These are phyloP conservation scores for Cytospora leucostoma DNA, from an alignment of 2,329 filamentous ascomycete genomes.

Conservation along the genomic window DNA sequence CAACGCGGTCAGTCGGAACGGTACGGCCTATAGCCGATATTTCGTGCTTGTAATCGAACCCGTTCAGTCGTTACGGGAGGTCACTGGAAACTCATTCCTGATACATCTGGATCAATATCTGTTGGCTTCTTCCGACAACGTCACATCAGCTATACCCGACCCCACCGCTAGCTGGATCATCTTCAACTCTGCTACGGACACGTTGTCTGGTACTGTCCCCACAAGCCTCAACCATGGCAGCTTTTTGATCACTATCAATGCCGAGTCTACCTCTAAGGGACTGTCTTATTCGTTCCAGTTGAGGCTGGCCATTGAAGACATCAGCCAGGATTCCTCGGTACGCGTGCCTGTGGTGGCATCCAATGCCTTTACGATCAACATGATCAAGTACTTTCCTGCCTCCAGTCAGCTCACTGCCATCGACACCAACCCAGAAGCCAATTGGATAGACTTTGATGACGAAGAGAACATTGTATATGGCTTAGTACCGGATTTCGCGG, in stretches of 20 bases:
- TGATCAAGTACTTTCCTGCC: slow-evolving; percentile 3
- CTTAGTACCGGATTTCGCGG: neutral
- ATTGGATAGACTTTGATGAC: slow-evolving; percentile 1
- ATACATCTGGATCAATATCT: neutral
- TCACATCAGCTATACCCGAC: neutral
- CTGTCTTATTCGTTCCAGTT: slow-evolving; percentile 9
- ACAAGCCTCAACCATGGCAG: neutral
- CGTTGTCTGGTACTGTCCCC: slow-evolving; percentile 1
- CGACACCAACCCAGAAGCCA: neutral
- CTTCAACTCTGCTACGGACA: neutral
- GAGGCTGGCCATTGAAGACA: slow-evolving; percentile 1
- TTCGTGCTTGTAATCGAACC: neutral
- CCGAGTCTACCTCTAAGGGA: neutral
- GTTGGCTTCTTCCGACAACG: neutral
- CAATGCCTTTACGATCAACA: slow-evolving; percentile 3
- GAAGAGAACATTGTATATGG: neutral
- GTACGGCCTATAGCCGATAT: slow-evolving; percentile 2
- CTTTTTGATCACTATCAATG: neutral
- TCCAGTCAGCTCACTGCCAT: slow-evolving; percentile 6
- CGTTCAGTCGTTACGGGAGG: neutral
- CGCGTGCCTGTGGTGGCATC: neutral
- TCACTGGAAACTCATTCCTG: neutral
- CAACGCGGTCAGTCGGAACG: neutral
- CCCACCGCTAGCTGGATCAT: slow-evolving; percentile 3
- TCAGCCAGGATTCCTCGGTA: neutral